Evolutionary conservation across 495 filamentous ascomycete genomes (phyloP), one percentile per base, ranked within the genome.

Genomic region (Xylaria curta): DNA sequence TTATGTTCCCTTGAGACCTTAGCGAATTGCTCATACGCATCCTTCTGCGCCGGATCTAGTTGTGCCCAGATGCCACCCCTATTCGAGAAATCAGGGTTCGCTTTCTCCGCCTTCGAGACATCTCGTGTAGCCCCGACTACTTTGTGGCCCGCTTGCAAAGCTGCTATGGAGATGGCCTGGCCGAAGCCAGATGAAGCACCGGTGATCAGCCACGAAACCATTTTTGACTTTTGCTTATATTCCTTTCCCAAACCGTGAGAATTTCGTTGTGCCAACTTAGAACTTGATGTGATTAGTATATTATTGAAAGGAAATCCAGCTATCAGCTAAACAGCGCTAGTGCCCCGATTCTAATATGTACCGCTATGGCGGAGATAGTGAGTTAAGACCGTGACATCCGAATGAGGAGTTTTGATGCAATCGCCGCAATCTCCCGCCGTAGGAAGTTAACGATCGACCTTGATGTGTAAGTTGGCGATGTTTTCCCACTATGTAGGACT

Each of bases 131-230:
- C 82, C 3, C 81, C 87, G 47, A 90, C 82, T 15, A 90, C 88
- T 26, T 77, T 78, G 76, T 88, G 80, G 13, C 85, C 86, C 7
- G 81, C 78, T 3, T 65, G 40, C 12, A 88, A 83, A 13, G 83
- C 85, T 13, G 76, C 72, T 15, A 77, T 56, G 40, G 84, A 80
- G 36, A 88, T 82, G 19, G 80, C 72, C 15, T 76, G 58, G 40
- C 88, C 88, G 59, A 90, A 83, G 54, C 87, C 87, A 9, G 81
- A 82, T 1, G 86, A 87, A 62, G 81, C 78, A 60, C 84, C 88
- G 0, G 86, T 89, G 66, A 89, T 84, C 65, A 90, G 78, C 82
- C 85, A 89, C n/a, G 69, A 71, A 38, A 42, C 19, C 68, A 62
- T 70, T 61, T 40, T 63, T 19, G 1, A 42, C 36, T 60, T 49